Base-by-base conservation (phyloP, 163 green algal genomes). In the Chlamydomonas reinhardtii region DNA sequence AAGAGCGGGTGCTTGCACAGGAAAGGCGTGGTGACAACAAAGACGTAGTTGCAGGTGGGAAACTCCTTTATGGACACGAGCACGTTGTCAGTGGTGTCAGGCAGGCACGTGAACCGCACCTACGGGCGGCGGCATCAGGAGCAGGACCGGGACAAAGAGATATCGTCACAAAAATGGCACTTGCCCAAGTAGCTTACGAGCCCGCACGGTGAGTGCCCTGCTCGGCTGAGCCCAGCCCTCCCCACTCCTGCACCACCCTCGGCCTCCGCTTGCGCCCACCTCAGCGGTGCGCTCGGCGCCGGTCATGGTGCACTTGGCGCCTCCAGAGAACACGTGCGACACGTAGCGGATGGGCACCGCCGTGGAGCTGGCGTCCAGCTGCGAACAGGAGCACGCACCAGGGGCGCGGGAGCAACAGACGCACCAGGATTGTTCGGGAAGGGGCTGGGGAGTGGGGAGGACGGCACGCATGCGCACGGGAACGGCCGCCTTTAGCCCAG, bases 1-100 rank as follows among this genome's bases (percentile, higher is more conserved):
- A 97, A 96, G 0, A 39, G 64, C 0, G 94, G 92, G 82, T 97
- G 95, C 70, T 89, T 88, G 91, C 95, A 98, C 29, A 98, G 85
- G 34, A 91, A 91, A 24, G 92, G 93, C 24, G 92, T 95, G 25
- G 89, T 71, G 0, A 98, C 76, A 9, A 86, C 89, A 69, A 96
- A 82, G 25, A 95, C 48, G 85, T 98, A 98, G 70, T 91, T 88
- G 89, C 95, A 98, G 31, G 93, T 95, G 48, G 92, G 87, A 32
- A 94, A 94, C 89, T 98, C 95, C 77, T 91, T 90, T 71, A 97
- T 80, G 2, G 89, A 90, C 15, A 90, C 72, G 14, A 97, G 83
- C 27, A 86, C 32, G 76, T 93, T 94, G 52, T 93, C 91, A 20
- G 86, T 73, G 1, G 29, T 74, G 37, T 86, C 89, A 16, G 85